These are phyloP conservation scores for Ampelomyces quisqualis DNA, from an alignment of 2,329 filamentous ascomycete genomes.

Conservation along the genomic window DNA sequence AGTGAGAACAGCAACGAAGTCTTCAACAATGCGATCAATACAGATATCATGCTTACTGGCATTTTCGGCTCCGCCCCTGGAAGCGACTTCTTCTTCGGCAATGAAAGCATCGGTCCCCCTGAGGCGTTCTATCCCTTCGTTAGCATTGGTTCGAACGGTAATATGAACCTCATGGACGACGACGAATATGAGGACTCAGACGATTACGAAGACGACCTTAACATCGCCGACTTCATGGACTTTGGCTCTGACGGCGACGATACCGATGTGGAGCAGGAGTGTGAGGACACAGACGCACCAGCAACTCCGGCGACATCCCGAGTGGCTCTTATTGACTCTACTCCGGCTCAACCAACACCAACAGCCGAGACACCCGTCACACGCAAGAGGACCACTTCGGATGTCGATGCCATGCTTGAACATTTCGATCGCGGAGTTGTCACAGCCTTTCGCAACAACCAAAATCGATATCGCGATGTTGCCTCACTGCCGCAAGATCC, in stretches of 20 bases:
- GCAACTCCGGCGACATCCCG: constrained; percentile 40
- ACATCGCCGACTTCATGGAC: constrained; percentile 44
- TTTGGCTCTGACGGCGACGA: constrained; percentile 40
- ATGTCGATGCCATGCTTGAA: constrained; percentile 43
- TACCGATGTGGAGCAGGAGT: constrained; percentile 39
- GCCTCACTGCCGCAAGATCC: constrained; percentile 42
- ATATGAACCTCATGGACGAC: constrained; percentile 53
- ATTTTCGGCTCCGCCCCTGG: constrained; percentile 54
- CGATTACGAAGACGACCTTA: constrained; percentile 56
- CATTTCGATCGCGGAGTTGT: constrained; percentile 55
- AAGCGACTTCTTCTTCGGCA: constrained; percentile 51
- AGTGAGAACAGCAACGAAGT: constrained; percentile 44
- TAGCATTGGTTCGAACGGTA: constrained; percentile 57
- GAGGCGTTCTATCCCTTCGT: constrained; percentile 75
- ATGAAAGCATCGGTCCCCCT: constrained; percentile 68
- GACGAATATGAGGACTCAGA: constrained; percentile 63
- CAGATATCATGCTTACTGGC: constrained; percentile 77
- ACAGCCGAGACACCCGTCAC: constrained; percentile 23
- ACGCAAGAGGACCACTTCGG: constrained; percentile 34
- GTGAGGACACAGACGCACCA: constrained; percentile 41
- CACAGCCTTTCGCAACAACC: constrained; percentile 45
- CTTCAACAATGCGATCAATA: constrained; percentile 41
- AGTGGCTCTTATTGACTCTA: constrained; percentile 31
- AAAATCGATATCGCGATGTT: constrained; percentile 42
- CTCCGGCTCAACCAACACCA: constrained; percentile 31